Percentiles rank a stretch among this genome's conserved stretches.
phyloP scores from a whole-genome alignment of 2,329 filamentous ascomycete genomes.

The Aspergillus cejpii region DNA sequence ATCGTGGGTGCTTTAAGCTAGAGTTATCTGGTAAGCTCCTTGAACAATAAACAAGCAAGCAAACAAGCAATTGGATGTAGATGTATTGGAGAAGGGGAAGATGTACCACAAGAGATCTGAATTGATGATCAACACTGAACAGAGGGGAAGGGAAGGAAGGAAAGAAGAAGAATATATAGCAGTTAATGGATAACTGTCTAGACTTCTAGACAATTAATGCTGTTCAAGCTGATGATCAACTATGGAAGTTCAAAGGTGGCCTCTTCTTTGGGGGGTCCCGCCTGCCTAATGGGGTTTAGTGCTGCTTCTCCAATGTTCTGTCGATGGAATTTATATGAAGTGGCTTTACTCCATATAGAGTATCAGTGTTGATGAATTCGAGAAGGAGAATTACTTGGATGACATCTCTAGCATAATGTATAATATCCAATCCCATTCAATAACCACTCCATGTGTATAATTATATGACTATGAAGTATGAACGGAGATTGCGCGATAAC shows the following conservation, averaged over 20 bases:
- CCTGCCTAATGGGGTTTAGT: conserved; percentile 17
- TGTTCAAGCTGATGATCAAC: no score
- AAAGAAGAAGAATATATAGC: conserved; percentile 8
- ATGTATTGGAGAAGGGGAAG: conserved; percentile 3
- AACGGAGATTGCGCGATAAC: neutral
- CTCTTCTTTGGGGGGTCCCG: conserved; percentile 33
- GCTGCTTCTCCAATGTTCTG: conserved; percentile 15
- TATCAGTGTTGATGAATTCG: no score
- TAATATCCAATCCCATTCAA: no score
- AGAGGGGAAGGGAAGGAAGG: conserved; percentile 12
- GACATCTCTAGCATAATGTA: no score
- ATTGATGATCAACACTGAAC: conserved; percentile 5
- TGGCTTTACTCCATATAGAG: no score
- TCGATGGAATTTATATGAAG: conserved; percentile 1
- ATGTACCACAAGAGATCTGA: conserved; percentile 7
- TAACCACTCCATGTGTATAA: no score
- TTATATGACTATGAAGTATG: no score
- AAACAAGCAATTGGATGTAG: conserved; percentile 10
- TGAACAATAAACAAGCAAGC: conserved; percentile 15
- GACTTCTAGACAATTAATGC: neutral
- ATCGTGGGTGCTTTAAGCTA: neutral
- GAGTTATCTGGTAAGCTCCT: neutral
- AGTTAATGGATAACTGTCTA: no score
- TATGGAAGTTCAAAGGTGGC: conserved; percentile 40
- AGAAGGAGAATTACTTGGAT: no score